Base-by-base conservation (phyloP, 2,329 filamentous ascomycete genomes). In the Stemphylium beticola region DNA sequence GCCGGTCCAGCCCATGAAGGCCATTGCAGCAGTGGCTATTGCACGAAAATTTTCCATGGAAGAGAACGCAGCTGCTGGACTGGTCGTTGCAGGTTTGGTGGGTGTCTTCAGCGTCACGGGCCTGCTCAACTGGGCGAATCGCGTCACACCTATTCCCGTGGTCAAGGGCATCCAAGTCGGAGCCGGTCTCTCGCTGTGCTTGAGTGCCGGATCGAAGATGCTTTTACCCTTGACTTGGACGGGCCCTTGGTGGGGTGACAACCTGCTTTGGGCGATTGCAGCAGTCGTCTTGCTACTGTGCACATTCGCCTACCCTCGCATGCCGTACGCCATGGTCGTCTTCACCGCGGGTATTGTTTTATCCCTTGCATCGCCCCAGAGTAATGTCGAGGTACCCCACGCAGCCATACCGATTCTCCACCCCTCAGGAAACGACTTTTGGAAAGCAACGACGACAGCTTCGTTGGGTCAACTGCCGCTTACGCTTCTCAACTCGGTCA, bases 141-240 rank as follows among this genome's bases (percentile, higher is more conserved):
- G 81, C n/a, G 81, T 87, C 12, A 89, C 96, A 8, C 93, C 93
- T 0, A 85, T 93, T 12, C 91, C 93, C 0, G 89, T 98, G 0
- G 88, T 98, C 48, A 96, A 96, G 72, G 93, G 93, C 26, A 97
- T 98, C 62, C 95, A 98, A 76, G 86, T 97, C 42, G 93, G 93
- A 33, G 93, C 93, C 4, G 93, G 93, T 1, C 80, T 98, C 42
- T 92, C 89, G 14, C 83, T 98, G 14, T 84, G 92, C 49, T 83
- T 96, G 53, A 89, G 90, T 11, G 91, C 92, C 7, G 92, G 91
- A 3, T 66, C 69, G 2, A 80, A 82, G 0, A 82, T 96, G 53
- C 81, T 95, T 11, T 79, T 82, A 15, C 85, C 86, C 2, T 80
- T 96, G 4, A 79, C 81, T 11, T 96, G 92, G 91, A 77, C 81